These are phyloP conservation scores for Aspergillus neotritici DNA, from an alignment of 2,329 filamentous ascomycete genomes.

Conservation along the genomic window DNA sequence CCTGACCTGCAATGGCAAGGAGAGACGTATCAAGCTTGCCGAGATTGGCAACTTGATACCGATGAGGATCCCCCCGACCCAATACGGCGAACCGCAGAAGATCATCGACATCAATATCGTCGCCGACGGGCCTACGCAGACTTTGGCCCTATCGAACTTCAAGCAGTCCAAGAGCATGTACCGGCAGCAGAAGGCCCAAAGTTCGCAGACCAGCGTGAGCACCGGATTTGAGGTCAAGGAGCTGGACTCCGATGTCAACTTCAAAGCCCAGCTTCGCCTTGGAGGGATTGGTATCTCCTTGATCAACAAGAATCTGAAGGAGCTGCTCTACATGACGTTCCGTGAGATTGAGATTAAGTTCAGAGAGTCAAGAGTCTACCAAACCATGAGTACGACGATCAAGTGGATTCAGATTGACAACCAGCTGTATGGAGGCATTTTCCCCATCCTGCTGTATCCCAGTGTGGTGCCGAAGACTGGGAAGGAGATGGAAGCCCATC, in stretches of 20 bases:
- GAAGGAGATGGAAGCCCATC: constrained; percentile 92
- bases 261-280: constrained; percentile 81
- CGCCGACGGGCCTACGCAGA: constrained; percentile 92
- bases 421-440: constrained; percentile 95
- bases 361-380: constrained; percentile 86
- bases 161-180: constrained; percentile 90
- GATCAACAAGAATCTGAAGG: constrained; percentile 84
- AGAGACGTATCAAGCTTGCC: constrained; percentile 86
- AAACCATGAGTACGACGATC: constrained; percentile 81
- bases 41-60: constrained; percentile 96
- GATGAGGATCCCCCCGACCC: constrained; percentile 72
- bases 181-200: constrained; percentile 53
- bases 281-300: constrained; percentile 89
- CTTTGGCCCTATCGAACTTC: constrained; percentile 88
- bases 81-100: constrained; percentile 62
- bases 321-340: constrained; percentile 89
- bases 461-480: constrained; percentile 96
- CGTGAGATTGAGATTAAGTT: constrained; percentile 87
- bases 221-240: constrained; percentile 91
- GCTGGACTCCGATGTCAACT: constrained; percentile 77
- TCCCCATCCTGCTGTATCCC: constrained; percentile 93
- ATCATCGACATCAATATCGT: constrained; percentile 96
- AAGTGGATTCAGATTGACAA: constrained; percentile 99
- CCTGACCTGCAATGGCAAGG: constrained; percentile 69
- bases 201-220: constrained; percentile 54